Conservation (phyloP, 768 basidiomycete species). For the Mycena vitilis region DNA sequence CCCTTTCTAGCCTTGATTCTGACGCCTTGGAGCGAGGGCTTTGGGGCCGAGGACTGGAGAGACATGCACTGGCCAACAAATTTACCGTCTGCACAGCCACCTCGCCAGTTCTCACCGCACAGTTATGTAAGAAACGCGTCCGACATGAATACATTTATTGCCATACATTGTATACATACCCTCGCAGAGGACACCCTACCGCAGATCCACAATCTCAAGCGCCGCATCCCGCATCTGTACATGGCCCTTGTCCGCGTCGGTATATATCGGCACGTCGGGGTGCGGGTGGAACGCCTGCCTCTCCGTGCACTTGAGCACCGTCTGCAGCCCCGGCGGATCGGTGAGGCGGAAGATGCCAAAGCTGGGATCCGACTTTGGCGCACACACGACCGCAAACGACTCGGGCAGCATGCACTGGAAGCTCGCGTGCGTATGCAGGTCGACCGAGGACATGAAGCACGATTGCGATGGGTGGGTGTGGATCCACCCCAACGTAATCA, state of each 20-base stretch:
- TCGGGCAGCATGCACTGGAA: conserved; percentile 93
- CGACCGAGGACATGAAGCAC: conserved; percentile 92
- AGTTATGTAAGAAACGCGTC: no score
- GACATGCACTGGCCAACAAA: conserved; percentile 75
- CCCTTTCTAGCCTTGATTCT: conserved; percentile 94
- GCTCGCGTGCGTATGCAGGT: conserved; percentile 90
- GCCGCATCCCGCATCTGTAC: conserved; percentile 79
- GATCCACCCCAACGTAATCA: conserved; percentile 95
- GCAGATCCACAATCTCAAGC: conserved; percentile 88
- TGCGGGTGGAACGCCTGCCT: conserved; percentile 91
- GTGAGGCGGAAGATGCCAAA: conserved; percentile 93
- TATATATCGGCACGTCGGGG: conserved; percentile 86
- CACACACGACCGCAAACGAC: conserved; percentile 93
- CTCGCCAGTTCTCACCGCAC: no score
- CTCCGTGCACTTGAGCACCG: conserved; percentile 73
- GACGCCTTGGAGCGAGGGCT: conserved; percentile 94
- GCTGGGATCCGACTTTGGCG: conserved; percentile 82
- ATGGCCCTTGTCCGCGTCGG: conserved; percentile 89
- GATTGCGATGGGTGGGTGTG: conserved; percentile 52
- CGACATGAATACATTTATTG: no score
- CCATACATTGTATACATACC: no score
- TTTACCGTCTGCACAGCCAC: not conserved
- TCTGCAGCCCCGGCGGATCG: conserved; percentile 84
- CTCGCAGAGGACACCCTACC: conserved; percentile 42
- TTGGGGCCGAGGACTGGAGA: conserved; percentile 78